Conservation (phyloP, 2,329 filamentous ascomycete species). For the Raffaelea albimanens region DNA sequence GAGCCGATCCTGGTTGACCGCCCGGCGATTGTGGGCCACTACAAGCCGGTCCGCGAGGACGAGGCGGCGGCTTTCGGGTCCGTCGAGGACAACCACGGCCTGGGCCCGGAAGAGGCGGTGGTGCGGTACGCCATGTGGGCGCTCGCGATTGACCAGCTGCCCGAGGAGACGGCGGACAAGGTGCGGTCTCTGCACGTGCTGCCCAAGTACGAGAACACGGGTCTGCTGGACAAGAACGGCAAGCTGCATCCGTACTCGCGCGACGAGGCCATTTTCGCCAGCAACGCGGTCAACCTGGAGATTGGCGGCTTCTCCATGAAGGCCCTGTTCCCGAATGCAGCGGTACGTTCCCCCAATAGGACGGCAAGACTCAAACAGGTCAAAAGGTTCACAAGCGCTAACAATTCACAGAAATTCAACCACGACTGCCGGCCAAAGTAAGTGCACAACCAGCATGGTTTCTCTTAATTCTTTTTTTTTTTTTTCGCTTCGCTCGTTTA, state of each 20-base stretch:
- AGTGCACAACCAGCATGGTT: background rate
- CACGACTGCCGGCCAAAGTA: slow-evolving; percentile 19
- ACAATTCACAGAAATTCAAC: slow-evolving; percentile 16
- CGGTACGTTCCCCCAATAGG: slow-evolving; percentile 9
- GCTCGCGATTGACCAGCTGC: slow-evolving; percentile 5
- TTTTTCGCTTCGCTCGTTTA: too few relatives aligned
- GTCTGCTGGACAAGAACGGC: background rate
- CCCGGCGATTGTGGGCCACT: slow-evolving; percentile 18
- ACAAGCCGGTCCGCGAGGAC: background rate
- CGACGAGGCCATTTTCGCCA: slow-evolving; percentile 24
- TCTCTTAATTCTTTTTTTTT: too few relatives aligned
- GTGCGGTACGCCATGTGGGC: slow-evolving; percentile 4
- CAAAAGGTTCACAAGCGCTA: too few relatives aligned
- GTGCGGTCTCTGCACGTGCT: slow-evolving; percentile 3
- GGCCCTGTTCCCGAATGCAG: slow-evolving; percentile 9
- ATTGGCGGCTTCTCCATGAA: slow-evolving; percentile 16
- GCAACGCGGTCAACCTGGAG: slow-evolving; percentile 21
- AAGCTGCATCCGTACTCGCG: slow-evolving; percentile 9
- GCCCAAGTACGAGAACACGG: background rate
- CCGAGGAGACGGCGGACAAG: background rate
- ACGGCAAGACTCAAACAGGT: too few relatives aligned
- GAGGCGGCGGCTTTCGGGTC: background rate
- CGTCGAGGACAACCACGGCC: slow-evolving; percentile 7
- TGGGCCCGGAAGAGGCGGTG: slow-evolving; percentile 3
- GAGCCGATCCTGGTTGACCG: slow-evolving; percentile 22